phyloP scores from a whole-genome alignment of 768 basidiomycete genomes.

The Gyrodon lividus region DNA sequence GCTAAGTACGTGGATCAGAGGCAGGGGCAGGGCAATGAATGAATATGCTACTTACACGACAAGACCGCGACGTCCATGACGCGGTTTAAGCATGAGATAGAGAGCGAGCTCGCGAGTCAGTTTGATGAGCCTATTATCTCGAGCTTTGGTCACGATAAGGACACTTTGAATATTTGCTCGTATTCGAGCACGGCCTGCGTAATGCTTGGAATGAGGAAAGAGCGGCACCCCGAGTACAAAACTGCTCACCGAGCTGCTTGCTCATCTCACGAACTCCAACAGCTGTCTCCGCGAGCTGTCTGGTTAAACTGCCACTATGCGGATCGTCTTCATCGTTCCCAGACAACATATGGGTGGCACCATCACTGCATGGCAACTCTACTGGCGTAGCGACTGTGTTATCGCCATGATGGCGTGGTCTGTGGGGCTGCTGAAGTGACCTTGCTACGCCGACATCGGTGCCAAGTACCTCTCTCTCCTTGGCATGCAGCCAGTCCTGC shows the following conservation, averaged over 20 bases:
- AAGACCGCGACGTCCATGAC: constrained; percentile 68
- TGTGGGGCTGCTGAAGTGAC: constrained; percentile 39
- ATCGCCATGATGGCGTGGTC: constrained; percentile 6
- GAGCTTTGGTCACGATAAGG: constrained; percentile 94
- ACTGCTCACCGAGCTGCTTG: constrained; percentile 84
- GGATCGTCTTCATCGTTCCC: constrained; percentile 59
- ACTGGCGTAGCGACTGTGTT: constrained; percentile 9
- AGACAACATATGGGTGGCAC: constrained; percentile 16
- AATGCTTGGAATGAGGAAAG: constrained; percentile 8
- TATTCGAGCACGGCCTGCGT: constrained; percentile 84
- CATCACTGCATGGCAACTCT: constrained; percentile 17
- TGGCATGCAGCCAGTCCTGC: constrained; percentile 65
- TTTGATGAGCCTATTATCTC: constrained; percentile 94
- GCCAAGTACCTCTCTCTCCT: constrained; percentile 24
- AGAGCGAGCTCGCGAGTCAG: constrained; percentile 92
- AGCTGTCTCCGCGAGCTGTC: constrained; percentile 93
- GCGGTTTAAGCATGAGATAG: constrained; percentile 91
- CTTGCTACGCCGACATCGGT: constrained; percentile 50
- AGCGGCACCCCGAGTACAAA: constrained; percentile 1
- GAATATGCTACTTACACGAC: constrained; percentile 64
- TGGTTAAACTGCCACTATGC: constrained; percentile 76
- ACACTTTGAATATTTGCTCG: constrained; percentile 89
- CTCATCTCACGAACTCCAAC: constrained; percentile 98
- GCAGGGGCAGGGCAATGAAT: constrained; percentile 5
- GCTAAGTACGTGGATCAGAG: constrained; percentile 38